Evolutionary conservation across 768 basidiomycete species (phyloP).

Genomic region (Lentinula sp.): DNA sequence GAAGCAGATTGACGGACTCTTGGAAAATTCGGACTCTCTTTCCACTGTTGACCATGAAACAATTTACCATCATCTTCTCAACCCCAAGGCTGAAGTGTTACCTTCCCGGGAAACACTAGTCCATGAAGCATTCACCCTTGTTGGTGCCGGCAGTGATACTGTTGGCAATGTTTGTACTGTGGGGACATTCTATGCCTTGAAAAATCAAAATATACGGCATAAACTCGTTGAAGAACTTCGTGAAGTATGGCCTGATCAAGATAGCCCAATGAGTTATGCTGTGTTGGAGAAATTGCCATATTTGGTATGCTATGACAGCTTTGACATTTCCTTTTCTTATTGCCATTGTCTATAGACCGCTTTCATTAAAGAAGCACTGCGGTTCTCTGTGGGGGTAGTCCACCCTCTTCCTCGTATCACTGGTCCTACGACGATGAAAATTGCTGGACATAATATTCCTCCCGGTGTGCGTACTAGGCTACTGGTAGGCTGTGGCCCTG

Average conservation of each 20-base stretch:
- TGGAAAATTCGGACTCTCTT: conserved; percentile 19
- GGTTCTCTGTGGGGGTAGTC: conserved; percentile 33
- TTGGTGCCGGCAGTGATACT: conserved; percentile 28
- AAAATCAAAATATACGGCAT: conserved; percentile 11
- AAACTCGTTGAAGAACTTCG: conserved; percentile 22
- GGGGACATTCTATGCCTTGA: conserved; percentile 20
- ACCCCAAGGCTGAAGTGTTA: conserved; percentile 10
- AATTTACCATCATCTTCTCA: conserved; percentile 27
- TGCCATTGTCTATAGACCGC: conserved; percentile 28
- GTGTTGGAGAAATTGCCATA: conserved; percentile 30
- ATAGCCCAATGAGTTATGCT: conserved; percentile 18
- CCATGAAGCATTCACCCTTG: conserved; percentile 17
- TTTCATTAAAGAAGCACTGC: conserved; percentile 40
- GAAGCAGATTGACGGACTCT: conserved; percentile 19
- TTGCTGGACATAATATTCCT: conserved; percentile 30
- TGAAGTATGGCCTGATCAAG: conserved; percentile 27
- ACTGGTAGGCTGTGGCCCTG: background rate
- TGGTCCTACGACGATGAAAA: conserved; percentile 23
- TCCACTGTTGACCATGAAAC: conserved; percentile 24
- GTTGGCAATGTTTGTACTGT: conserved; percentile 19
- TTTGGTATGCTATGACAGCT: conserved; percentile 19
- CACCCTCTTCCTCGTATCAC: conserved; percentile 34
- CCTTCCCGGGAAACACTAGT: conserved; percentile 13
- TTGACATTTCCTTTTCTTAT: background rate
- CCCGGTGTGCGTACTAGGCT: conserved; percentile 23